Conservation (phyloP, 306 rosid species). For the Urtica urens region DNA sequence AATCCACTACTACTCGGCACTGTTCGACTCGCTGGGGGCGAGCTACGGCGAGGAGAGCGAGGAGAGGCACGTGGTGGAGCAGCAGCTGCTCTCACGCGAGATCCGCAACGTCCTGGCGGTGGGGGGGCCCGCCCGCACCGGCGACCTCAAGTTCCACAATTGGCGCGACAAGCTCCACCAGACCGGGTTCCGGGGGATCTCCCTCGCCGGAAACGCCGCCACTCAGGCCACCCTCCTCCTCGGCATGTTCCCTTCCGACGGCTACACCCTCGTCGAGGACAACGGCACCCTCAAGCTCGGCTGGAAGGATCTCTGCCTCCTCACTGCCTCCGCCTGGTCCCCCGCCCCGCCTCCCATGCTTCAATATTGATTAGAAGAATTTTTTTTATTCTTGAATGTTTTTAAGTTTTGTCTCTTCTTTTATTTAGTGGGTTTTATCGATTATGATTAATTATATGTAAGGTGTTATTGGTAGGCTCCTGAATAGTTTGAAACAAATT, state of each 20-base stretch:
- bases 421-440: neutral
- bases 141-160: constrained; percentile 76
- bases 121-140: constrained; percentile 83
- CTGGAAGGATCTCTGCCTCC: constrained; percentile 96
- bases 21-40: constrained; percentile 82
- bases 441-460: neutral
- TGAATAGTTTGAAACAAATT: constrained; percentile 1
- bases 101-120: constrained; percentile 80
- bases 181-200: constrained; percentile 69
- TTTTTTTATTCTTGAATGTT: neutral
- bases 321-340: constrained; percentile 98
- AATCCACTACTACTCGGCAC: constrained; percentile 91
- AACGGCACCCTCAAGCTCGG: constrained; percentile 92
- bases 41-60: constrained; percentile 97
- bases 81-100: constrained; percentile 79
- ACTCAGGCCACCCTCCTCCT: constrained; percentile 80
- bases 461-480: constrained; percentile 8
- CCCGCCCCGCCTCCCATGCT: constrained; percentile 29
- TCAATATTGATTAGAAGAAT: neutral
- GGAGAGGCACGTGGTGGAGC: constrained; percentile 94
- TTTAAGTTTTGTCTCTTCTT: neutral
- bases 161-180: constrained; percentile 94
- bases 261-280: constrained; percentile 91
- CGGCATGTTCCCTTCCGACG: constrained; percentile 94
- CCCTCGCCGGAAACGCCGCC: constrained; percentile 94